These are phyloP conservation scores for Curvularia hawaiiensis DNA, from an alignment of 2,329 filamentous ascomycete species.

Conservation along the genomic window DNA sequence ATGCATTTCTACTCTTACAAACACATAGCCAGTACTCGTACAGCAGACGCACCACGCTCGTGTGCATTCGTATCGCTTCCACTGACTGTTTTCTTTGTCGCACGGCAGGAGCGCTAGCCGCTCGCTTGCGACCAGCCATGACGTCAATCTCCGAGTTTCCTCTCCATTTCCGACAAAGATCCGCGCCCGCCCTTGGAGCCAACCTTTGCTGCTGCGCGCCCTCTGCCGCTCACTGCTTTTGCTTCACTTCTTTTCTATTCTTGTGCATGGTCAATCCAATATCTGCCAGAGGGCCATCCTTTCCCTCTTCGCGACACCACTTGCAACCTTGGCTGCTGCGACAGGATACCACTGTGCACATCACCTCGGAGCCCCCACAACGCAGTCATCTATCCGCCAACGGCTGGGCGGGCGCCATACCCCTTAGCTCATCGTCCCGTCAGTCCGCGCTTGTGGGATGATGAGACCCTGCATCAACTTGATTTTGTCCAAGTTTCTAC, in stretches of 20 bases:
- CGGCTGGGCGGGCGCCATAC: slow-evolving; percentile 24
- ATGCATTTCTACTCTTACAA: not conserved
- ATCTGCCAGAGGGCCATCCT: slow-evolving; percentile 17
- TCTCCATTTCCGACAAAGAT: slow-evolving; percentile 4
- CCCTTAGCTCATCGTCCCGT: slow-evolving; percentile 21
- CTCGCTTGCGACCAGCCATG: slow-evolving; percentile 26
- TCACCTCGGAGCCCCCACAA: slow-evolving; percentile 21
- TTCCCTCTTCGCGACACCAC: slow-evolving; percentile 12
- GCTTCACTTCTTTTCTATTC: slow-evolving; percentile 31
- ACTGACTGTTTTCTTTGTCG: slow-evolving; percentile 5
- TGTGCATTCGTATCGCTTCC: not conserved
- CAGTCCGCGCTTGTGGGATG: slow-evolving; percentile 27
- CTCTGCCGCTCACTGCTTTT: slow-evolving; percentile 16
- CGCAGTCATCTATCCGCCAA: slow-evolving; percentile 30
- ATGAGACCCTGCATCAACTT: slow-evolving; percentile 34
- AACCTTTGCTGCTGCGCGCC: not conserved
- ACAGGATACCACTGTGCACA: slow-evolving; percentile 17
- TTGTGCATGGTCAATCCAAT: slow-evolving; percentile 8
- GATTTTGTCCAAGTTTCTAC: slow-evolving; percentile 30
- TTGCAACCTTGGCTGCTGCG: slow-evolving; percentile 15
- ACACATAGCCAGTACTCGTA: not conserved
- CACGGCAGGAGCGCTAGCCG: slow-evolving; percentile 9
- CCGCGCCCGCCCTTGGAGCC: slow-evolving; percentile 12
- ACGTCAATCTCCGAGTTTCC: slow-evolving; percentile 26
- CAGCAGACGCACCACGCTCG: not conserved